phyloP scores from a whole-genome alignment of 768 basidiomycete species.

The Termitomyces bulborhizus region DNA sequence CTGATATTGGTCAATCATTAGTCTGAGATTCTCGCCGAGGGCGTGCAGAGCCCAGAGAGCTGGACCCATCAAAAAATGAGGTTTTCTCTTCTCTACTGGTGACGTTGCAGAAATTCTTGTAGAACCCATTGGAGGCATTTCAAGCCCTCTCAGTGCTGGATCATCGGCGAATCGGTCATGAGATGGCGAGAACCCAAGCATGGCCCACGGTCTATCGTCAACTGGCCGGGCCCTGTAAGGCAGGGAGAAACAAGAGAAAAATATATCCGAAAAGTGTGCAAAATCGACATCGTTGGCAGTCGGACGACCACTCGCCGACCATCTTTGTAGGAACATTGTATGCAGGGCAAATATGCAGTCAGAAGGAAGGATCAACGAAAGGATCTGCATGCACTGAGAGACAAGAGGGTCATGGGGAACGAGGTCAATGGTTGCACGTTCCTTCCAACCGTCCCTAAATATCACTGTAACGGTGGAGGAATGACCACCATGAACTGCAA shows the following conservation, averaged over 20 bases:
- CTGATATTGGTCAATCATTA: conserved; percentile 49
- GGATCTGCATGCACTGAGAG: conserved; percentile 49
- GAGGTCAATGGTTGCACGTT: conserved; percentile 48
- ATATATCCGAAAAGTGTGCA: conserved; percentile 44
- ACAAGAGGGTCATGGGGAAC: conserved; percentile 52
- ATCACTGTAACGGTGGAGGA: conserved; percentile 46
- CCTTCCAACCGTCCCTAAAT: conserved; percentile 43
- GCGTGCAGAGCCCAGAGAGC: conserved; percentile 74
- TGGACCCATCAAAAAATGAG: conserved; percentile 45
- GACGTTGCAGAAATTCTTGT: conserved; percentile 10
- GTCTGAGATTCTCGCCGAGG: conserved; percentile 64
- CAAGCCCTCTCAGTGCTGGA: conserved; percentile 43
- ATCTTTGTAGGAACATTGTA: conserved; percentile 45
- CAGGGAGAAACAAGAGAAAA: conserved; percentile 43
- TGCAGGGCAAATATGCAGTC: conserved; percentile 54
- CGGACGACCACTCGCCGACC: conserved; percentile 43
- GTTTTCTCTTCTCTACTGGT: conserved; percentile 18
- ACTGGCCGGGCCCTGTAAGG: conserved; percentile 15
- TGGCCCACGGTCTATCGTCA: conserved; percentile 37
- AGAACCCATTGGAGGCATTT: conserved; percentile 20
- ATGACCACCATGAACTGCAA: conserved; percentile 40
- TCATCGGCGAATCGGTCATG: conserved; percentile 53
- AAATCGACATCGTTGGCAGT: conserved; percentile 47
- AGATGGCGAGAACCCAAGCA: conserved; percentile 37
- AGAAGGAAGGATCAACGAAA: conserved; percentile 55